A percentile compares a stretch with the other conserved stretches of the same genome.
These are phyloP conservation scores for Gillenia trifoliata DNA, from an alignment of 306 rosid genomes.

Conservation along the genomic window DNA sequence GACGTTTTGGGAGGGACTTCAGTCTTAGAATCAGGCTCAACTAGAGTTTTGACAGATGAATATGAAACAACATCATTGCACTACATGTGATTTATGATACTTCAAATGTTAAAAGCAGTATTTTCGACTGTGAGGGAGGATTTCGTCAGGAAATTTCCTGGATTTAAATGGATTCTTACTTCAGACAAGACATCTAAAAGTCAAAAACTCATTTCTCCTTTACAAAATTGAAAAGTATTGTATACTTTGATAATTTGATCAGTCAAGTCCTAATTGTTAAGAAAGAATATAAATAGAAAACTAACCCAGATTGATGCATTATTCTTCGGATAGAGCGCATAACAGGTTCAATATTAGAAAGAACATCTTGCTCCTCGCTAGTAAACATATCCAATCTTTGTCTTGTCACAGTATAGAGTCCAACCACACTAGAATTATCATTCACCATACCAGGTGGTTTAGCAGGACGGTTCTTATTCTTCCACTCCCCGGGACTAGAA, in stretches of 20 bases:
- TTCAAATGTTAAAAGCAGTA: not conserved
- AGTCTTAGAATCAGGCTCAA: not conserved
- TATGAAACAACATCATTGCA: not conserved
- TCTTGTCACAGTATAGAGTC: conserved; percentile 38
- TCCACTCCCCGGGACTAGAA: conserved; percentile 58
- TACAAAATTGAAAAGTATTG: not conserved
- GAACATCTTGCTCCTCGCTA: conserved; percentile 69
- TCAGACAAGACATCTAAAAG: not conserved
- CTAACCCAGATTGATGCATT: conserved; percentile 85
- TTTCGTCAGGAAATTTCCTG: not conserved
- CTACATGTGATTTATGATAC: not conserved
- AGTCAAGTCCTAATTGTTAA: not conserved
- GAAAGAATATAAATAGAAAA: conserved; percentile 1
- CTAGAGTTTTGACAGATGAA: not conserved
- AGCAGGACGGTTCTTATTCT: conserved; percentile 45
- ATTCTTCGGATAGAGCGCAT: conserved; percentile 65
- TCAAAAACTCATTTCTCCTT: not conserved
- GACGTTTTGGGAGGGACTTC: not conserved
- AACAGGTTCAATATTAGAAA: conserved; percentile 51
- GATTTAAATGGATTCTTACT: not conserved
- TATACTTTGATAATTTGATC: not conserved
- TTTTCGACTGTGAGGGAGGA: not conserved
- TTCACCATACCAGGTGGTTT: conserved; percentile 48
- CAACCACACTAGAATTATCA: conserved; percentile 20
- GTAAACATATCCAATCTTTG: conserved; percentile 65